These are phyloP conservation scores for Powellomyces hirtus DNA, from an alignment of 192 early-diverging fungal species.

Conservation along the genomic window DNA sequence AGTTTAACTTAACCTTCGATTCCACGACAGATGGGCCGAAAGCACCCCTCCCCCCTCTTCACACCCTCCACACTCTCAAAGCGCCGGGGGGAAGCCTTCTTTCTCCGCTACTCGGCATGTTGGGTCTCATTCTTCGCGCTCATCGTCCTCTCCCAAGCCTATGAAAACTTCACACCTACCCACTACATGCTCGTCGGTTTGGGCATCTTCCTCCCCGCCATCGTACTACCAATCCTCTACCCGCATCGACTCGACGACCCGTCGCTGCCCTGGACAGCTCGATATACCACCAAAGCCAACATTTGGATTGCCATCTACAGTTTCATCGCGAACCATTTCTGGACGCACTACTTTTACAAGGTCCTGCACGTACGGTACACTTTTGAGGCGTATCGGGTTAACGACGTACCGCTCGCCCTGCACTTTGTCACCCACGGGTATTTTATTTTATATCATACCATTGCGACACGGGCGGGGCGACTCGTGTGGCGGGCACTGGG, in stretches of 20 bases:
- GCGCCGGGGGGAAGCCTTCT: slow-evolving; percentile 11
- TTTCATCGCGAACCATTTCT: slow-evolving; percentile 5
- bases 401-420: slow-evolving; percentile 10
- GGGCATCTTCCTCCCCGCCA: neutral
- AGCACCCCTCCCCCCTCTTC: neutral
- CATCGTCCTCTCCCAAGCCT: neutral
- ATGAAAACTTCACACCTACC: neutral
- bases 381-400: neutral
- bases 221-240: neutral
- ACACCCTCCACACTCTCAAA: slow-evolving; percentile 3
- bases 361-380: slow-evolving; percentile 2
- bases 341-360: slow-evolving; percentile 7
- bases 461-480: neutral
- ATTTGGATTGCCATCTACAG: slow-evolving; percentile 4
- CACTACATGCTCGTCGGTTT: neutral
- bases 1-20: too few species aligned
- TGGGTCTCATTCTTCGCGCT: neutral
- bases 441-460: neutral
- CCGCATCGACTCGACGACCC: neutral
- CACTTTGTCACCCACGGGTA: slow-evolving; percentile 8
- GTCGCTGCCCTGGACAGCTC: neutral
- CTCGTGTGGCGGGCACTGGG: neutral
- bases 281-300: slow-evolving; percentile 13
- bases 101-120: neutral
- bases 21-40: neutral